Conservation (phyloP, 306 rosid genomes). For the Pterocarpus santalinus region DNA sequence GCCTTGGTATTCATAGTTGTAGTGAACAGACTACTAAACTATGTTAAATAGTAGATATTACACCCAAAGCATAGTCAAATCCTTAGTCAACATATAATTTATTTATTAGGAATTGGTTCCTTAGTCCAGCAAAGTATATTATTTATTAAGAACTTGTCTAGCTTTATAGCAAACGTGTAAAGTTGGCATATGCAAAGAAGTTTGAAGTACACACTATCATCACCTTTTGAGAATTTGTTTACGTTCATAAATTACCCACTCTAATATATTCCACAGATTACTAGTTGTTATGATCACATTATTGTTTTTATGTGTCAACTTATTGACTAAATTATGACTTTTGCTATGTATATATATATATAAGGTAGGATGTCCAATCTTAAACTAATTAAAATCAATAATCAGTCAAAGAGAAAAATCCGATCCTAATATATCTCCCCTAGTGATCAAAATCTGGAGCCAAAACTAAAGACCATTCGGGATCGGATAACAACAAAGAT, state of each 20-base stretch:
- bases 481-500: too few species aligned
- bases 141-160: constrained; percentile 21
- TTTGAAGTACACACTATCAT: background rate
- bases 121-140: constrained; percentile 1
- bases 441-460: too few species aligned
- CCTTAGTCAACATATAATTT: background rate
- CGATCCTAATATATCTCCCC: too few species aligned
- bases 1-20: background rate
- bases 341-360: too few species aligned
- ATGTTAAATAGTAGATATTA: constrained; percentile 17
- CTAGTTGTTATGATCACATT: too few species aligned
- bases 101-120: constrained; percentile 16
- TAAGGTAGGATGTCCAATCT: too few species aligned
- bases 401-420: too few species aligned
- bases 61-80: constrained; percentile 27
- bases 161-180: constrained; percentile 10
- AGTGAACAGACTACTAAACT: background rate
- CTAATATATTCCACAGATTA: constrained; percentile 5
- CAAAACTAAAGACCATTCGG: too few species aligned
- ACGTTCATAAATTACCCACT: constrained; percentile 6
- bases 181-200: constrained; percentile 11
- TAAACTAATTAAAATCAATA: too few species aligned
- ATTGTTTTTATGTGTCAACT: too few species aligned
- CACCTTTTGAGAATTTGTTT: background rate
- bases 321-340: too few species aligned